Conservation (phyloP, 257 asterid genomes). For the Verbena officinalis region DNA sequence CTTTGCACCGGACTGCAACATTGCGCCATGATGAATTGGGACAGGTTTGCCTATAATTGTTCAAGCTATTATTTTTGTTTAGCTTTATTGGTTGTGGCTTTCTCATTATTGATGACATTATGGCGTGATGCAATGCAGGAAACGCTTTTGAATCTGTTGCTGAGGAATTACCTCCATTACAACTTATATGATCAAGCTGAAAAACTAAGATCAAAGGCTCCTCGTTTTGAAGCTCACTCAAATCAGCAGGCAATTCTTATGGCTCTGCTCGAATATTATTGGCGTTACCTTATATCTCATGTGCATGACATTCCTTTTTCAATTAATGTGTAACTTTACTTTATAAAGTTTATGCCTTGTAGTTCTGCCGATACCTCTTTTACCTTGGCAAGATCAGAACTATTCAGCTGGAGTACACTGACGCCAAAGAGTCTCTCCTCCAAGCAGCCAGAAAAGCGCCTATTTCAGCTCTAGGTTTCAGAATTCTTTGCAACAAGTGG, state of each 20-base stretch:
- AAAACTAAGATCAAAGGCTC: conserved; percentile 95
- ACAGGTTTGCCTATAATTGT: conserved; percentile 61
- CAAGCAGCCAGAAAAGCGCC: conserved; percentile 98
- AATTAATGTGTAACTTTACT: not conserved
- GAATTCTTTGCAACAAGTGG: conserved; percentile 90
- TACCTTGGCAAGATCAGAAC: conserved; percentile 95
- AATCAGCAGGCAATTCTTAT: conserved; percentile 78
- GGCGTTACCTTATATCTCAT: conserved; percentile 15
- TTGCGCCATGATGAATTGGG: conserved; percentile 94
- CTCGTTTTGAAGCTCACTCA: conserved; percentile 95
- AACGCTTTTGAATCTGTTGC: conserved; percentile 80
- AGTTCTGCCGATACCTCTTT: conserved; percentile 93
- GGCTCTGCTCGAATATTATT: conserved; percentile 21
- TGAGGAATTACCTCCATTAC: conserved; percentile 88
- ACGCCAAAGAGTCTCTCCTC: conserved; percentile 92
- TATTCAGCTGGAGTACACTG: conserved; percentile 93
- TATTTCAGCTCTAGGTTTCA: conserved; percentile 80
- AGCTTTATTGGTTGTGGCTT: conserved; percentile 13
- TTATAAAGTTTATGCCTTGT: conserved; percentile 26
- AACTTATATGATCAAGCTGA: conserved; percentile 95
- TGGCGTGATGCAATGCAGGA: conserved; percentile 62
- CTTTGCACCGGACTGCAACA: conserved; percentile 90
- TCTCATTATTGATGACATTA: conserved; percentile 17
- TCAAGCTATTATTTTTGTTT: conserved; percentile 2
- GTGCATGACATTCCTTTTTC: not conserved